Conservation (phyloP, 306 rosid species). For the Rosa rugosa region DNA sequence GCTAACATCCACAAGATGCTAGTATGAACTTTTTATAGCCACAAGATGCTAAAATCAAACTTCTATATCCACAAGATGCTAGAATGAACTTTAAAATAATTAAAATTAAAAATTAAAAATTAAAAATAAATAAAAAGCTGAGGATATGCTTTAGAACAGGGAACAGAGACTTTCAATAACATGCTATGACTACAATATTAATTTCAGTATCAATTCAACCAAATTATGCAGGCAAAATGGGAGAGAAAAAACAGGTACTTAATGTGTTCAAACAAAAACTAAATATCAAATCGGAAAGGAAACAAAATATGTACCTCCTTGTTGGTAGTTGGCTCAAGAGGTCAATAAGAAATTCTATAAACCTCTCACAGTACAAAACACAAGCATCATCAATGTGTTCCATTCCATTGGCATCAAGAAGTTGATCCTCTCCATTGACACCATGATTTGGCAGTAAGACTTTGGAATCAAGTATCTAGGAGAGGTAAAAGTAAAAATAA, state of each 20-base stretch:
- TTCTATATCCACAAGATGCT: neutral
- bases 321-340: slow-evolving; percentile 97
- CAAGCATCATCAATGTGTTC: slow-evolving; percentile 66
- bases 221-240: neutral
- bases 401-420: slow-evolving; percentile 41
- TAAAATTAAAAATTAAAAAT: no score
- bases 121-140: neutral
- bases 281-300: neutral
- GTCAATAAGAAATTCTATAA: slow-evolving; percentile 97
- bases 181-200: neutral
- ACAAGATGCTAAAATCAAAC: no score
- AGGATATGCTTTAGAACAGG: neutral
- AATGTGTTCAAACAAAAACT: neutral
- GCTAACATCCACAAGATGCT: neutral
- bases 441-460: slow-evolving; percentile 49
- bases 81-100: neutral
- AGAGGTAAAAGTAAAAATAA: slow-evolving; percentile 21
- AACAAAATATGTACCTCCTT: slow-evolving; percentile 56
- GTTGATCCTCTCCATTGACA: slow-evolving; percentile 41
- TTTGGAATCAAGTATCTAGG: slow-evolving; percentile 72
- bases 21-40: no score
- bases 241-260: neutral
- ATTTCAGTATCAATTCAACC: neutral
- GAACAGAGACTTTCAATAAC: neutral
- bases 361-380: slow-evolving; percentile 95